Conservation (phyloP, 75 land plant genomes). For the Pinus taeda region DNA sequence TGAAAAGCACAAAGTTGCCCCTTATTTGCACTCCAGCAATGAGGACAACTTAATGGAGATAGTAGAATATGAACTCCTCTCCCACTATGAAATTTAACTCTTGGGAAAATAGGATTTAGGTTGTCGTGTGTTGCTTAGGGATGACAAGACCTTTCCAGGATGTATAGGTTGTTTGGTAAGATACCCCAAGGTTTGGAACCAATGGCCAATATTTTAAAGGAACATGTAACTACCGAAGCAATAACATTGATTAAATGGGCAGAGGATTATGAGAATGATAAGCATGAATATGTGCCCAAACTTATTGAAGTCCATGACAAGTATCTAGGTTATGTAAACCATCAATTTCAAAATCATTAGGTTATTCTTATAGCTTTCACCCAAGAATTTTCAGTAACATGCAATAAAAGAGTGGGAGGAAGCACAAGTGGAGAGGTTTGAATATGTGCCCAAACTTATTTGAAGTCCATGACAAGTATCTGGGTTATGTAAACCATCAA, state of each 20-base stretch:
- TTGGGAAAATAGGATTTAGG: slow-evolving; percentile 91
- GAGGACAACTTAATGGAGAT: slow-evolving; percentile 81
- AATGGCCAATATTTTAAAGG: slow-evolving; percentile 65
- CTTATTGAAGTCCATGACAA: slow-evolving; percentile 89
- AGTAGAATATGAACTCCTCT: slow-evolving; percentile 79
- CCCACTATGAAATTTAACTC: slow-evolving; percentile 65
- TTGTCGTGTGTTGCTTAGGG: slow-evolving; percentile 76
- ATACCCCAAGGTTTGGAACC: slow-evolving; percentile 79
- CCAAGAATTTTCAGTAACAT: slow-evolving; percentile 81
- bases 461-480: slow-evolving; percentile 77
- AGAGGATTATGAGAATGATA: slow-evolving; percentile 49
- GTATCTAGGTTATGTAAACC: slow-evolving; percentile 61
- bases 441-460: slow-evolving; percentile 66
- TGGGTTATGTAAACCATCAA: slow-evolving; percentile 75
- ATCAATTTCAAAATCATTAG: slow-evolving; percentile 67
- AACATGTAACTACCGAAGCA: slow-evolving; percentile 90
- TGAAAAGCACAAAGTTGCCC: slow-evolving; percentile 77
- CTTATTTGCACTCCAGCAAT: slow-evolving; percentile 80
- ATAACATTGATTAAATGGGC: slow-evolving; percentile 78
- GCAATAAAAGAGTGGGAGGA: slow-evolving; percentile 84
- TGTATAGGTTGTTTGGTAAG: slow-evolving; percentile 74
- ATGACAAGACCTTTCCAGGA: slow-evolving; percentile 89
- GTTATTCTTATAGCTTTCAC: slow-evolving; percentile 83
- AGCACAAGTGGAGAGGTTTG: slow-evolving; percentile 73
- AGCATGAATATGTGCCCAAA: slow-evolving; percentile 42